Base-by-base conservation (phyloP, 164 flowering plant genomes). In the Hamamelis virginiana region DNA sequence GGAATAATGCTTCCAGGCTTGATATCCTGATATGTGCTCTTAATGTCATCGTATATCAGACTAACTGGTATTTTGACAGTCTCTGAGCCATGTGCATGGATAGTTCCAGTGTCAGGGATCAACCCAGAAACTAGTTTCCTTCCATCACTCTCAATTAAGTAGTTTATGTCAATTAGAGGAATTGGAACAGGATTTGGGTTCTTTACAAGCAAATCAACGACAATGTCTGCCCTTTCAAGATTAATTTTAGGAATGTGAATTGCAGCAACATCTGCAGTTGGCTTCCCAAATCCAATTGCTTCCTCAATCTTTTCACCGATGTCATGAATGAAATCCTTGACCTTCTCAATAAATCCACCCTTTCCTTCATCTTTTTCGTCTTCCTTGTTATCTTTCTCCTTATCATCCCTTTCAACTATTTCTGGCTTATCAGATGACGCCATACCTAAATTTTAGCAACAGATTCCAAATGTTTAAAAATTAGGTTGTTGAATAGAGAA, bases 81-180 rank as follows among this genome's bases (percentile, higher is more conserved):
- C 77, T 91, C 91, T 26, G 93, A 90, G 47, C 94, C 91, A 75
- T 91, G 97, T 2, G 90, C 86, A 52, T 80, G 82, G 66, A 93
- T 86, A 0, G 96, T 93, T 59, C 97, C 94, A 43, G 98, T 87
- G 78, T 93, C 94, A 1, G 98, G 94, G 59, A 93, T 91, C 82
- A 88, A 73, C 0, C 97, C 98, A 28, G 98, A 89, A 25, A 93
- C 72, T n/a, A 93, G 84, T 69, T 91, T 93, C 79, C 98, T 76
- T 44, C 91, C 94, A 71, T 87, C 91, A 71, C 95, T 91, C 76
- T 93, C 97, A 41, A 93, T 72, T 47, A 88, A 77, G 80, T 93
- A 93, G 80, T 82, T 76, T 6, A 93, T 88, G 79, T 93, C 98
- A 55, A 89, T 72, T 3, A 91, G 82, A 44, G 98, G 98, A 74